phyloP scores from a whole-genome alignment of 202 grass and related monocot species.

The Zizania palustris region DNA sequence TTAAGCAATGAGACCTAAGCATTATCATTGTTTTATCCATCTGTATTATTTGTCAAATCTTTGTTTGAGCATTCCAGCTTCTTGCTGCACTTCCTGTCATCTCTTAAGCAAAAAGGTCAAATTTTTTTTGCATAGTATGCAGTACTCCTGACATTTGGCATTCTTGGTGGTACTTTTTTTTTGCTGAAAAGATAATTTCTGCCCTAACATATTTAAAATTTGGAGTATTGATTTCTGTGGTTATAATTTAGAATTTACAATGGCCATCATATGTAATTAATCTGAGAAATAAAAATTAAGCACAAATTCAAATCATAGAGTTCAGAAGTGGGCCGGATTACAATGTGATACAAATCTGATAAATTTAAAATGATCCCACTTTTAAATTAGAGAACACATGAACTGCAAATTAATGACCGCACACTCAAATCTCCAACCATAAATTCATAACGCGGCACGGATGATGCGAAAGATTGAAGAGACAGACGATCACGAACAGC shows the following conservation, averaged over 20 bases:
- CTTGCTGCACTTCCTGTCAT: neutral
- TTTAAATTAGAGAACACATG: neutral
- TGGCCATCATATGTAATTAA: neutral
- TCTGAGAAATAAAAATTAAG: neutral
- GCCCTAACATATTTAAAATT: too few relatives aligned
- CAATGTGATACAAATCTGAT: neutral
- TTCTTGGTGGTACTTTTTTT: constrained; percentile 8
- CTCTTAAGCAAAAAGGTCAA: constrained; percentile 28
- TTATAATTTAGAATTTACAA: neutral
- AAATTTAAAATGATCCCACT: neutral
- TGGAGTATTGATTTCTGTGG: neutral
- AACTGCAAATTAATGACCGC: neutral
- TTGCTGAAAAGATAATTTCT: neutral
- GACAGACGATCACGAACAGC: neutral
- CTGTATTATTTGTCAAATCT: neutral
- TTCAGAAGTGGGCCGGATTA: neutral
- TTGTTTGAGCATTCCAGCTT: neutral
- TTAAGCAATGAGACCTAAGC: neutral
- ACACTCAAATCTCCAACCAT: neutral
- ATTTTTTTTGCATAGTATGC: neutral
- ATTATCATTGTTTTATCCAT: neutral
- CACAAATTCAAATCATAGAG: neutral
- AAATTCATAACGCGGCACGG: neutral
- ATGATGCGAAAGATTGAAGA: neutral
- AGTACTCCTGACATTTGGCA: too few relatives aligned